phyloP scores from a whole-genome alignment of 441 rosid genomes.

The Gossypium laxum region DNA sequence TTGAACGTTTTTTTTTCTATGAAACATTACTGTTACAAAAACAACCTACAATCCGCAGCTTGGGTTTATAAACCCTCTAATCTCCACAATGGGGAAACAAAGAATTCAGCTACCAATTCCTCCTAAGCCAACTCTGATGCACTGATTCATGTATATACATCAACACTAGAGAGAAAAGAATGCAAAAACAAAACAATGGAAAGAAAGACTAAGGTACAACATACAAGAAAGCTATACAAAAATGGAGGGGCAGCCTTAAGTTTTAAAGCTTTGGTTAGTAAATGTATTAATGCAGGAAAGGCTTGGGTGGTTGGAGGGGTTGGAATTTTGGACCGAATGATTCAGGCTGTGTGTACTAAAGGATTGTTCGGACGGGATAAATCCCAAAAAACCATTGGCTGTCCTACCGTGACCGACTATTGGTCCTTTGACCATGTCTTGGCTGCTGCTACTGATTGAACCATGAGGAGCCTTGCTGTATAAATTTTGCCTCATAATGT shows the following conservation, averaged over 20 bases:
- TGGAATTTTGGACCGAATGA: conserved; percentile 8
- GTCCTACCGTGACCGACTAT: conserved; percentile 6
- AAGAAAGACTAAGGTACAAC: not conserved
- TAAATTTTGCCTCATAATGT: conserved; percentile 13
- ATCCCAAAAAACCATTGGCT: conserved; percentile 10
- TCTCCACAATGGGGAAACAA: not conserved
- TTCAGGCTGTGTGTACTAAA: conserved; percentile 6
- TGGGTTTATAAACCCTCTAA: not conserved
- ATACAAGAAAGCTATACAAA: conserved; percentile 21
- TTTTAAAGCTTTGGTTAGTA: conserved; percentile 11
- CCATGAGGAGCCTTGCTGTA: not conserved
- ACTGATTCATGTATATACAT: not conserved
- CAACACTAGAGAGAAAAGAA: not conserved
- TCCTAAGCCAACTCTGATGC: not conserved
- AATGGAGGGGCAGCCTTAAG: conserved; percentile 4
- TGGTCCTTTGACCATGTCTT: conserved; percentile 14
- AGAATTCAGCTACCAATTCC: conserved; percentile 7
- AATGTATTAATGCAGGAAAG: conserved; percentile 12
- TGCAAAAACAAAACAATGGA: not conserved
- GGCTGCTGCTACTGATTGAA: conserved; percentile 20
- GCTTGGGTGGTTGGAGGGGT: conserved; percentile 8
- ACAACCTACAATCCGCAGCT: not conserved
- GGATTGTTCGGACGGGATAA: conserved; percentile 12
- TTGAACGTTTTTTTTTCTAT: too few species aligned
- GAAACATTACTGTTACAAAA: not conserved